phyloP scores from a whole-genome alignment of 306 rosid species.

The Arachis hypogaea region DNA sequence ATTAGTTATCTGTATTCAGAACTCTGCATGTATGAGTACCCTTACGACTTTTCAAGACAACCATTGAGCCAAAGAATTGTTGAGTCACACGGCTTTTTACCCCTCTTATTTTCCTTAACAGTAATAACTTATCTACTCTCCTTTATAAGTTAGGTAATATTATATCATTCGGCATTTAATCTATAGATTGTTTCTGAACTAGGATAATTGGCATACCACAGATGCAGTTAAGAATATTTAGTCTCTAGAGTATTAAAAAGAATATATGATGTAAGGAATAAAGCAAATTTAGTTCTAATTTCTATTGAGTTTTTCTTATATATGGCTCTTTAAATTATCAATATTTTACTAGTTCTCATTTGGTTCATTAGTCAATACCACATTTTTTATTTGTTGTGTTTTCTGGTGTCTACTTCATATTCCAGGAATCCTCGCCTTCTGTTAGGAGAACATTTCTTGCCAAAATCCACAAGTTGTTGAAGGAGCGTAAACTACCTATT shows the following conservation, averaged over 20 bases:
- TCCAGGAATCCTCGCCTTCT: slow-evolving; percentile 67
- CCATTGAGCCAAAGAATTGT: no score
- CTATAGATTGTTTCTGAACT: background rate
- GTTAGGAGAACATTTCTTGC: slow-evolving; percentile 67
- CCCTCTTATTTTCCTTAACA: background rate
- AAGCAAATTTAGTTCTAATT: background rate
- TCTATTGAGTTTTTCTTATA: background rate
- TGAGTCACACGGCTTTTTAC: no score
- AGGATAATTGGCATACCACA: background rate
- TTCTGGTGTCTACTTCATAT: slow-evolving; percentile 35
- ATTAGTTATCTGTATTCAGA: background rate
- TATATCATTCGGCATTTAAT: background rate
- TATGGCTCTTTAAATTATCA: slow-evolving; percentile 6
- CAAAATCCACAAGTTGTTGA: slow-evolving; percentile 69
- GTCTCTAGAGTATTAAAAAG: background rate
- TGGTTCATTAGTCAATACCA: background rate
- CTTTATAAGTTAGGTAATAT: background rate
- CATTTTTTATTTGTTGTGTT: slow-evolving; percentile 30
- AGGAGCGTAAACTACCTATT: slow-evolving; percentile 75
- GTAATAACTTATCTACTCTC: background rate
- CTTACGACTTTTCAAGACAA: no score
- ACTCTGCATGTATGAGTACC: background rate
- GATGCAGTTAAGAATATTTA: background rate
- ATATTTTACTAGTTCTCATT: slow-evolving; percentile 19
- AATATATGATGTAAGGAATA: background rate